Conservation (phyloP, 1,284 basidiomycete genomes). For the Ceratorhiza oryzae-sativae region DNA sequence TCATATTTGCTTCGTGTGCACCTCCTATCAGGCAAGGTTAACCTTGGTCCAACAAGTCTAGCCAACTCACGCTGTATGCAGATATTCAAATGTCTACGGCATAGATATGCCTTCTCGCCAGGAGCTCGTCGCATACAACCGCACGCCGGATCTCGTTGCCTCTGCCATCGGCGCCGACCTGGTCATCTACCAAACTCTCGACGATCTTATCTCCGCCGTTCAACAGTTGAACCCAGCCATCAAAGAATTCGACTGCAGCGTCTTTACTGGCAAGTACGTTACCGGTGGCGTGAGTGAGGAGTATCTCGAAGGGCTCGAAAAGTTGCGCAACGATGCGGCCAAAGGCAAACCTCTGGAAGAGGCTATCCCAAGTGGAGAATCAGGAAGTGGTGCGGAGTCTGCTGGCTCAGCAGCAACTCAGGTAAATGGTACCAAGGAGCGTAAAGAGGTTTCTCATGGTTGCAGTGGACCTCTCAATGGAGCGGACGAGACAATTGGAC, state of each 20-base stretch:
- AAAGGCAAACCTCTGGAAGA: constrained; percentile 57
- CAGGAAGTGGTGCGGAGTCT: constrained; percentile 54
- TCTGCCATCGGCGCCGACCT: constrained; percentile 92
- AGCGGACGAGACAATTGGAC: constrained; percentile 74
- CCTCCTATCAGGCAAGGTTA: constrained; percentile 82
- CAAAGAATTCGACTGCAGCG: constrained; percentile 90
- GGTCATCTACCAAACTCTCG: constrained; percentile 96
- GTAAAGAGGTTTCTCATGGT: constrained; percentile 48
- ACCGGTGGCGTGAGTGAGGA: constrained; percentile 92
- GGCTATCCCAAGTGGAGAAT: constrained; percentile 50
- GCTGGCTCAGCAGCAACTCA: constrained; percentile 44
- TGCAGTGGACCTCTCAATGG: constrained; percentile 60
- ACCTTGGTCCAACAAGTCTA: background rate
- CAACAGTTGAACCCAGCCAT: constrained; percentile 85
- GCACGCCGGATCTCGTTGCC: constrained; percentile 80
- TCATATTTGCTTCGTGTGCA: constrained; percentile 96
- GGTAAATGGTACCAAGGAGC: constrained; percentile 45
- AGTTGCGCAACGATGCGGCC: constrained; percentile 82
- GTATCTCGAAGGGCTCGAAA: constrained; percentile 83
- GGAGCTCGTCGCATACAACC: constrained; percentile 91
- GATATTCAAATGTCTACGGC: constrained; percentile 95
- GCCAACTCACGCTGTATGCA: constrained; percentile 47
- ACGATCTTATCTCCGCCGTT: constrained; percentile 89
- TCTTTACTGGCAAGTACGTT: constrained; percentile 96
- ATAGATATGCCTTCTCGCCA: constrained; percentile 98